A percentile compares a stretch with the other conserved stretches of the same genome.
phyloP scores from a whole-genome alignment of 2,329 filamentous ascomycete genomes.

The Fusarium coicis region DNA sequence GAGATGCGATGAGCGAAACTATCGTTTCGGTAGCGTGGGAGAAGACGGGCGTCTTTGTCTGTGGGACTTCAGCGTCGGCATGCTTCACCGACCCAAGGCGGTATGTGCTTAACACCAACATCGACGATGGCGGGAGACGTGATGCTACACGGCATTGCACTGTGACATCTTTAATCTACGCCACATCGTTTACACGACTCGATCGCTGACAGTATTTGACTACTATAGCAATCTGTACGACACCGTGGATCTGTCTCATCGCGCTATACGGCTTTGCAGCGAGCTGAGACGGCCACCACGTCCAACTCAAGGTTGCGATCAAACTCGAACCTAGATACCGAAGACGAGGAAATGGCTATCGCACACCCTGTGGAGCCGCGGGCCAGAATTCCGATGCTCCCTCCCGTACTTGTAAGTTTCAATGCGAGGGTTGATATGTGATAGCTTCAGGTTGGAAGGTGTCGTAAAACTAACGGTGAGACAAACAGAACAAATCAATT shows the following conservation, averaged over 20 bases:
- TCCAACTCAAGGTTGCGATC: constrained; percentile 71
- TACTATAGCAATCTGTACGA: constrained; percentile 39
- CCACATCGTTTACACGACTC: not conserved
- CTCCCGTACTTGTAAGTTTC: constrained; percentile 82
- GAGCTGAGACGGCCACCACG: constrained; percentile 72
- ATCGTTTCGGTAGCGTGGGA: constrained; percentile 94
- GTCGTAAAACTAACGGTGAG: constrained; percentile 27
- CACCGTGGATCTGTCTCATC: constrained; percentile 66
- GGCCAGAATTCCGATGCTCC: constrained; percentile 83
- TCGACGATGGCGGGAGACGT: not conserved
- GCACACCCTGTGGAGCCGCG: constrained; percentile 88
- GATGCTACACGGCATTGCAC: not conserved
- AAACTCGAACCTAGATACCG: constrained; percentile 72
- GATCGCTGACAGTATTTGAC: constrained; percentile 21
- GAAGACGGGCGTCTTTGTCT: constrained; percentile 91
- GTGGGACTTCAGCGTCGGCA: constrained; percentile 98
- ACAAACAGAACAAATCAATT: constrained; percentile 76
- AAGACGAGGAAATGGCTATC: constrained; percentile 68
- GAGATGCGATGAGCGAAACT: constrained; percentile 95
- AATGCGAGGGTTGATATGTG: not conserved
- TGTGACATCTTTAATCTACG: not conserved
- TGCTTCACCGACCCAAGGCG: constrained; percentile 90
- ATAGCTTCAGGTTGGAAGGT: not conserved
- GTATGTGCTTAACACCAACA: constrained; percentile 60
- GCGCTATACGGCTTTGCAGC: constrained; percentile 59